A percentile compares a stretch with the other conserved stretches of the same genome.
Conservation (phyloP, 1,284 basidiomycete species). For the Cryptococcus depauperatus region DNA sequence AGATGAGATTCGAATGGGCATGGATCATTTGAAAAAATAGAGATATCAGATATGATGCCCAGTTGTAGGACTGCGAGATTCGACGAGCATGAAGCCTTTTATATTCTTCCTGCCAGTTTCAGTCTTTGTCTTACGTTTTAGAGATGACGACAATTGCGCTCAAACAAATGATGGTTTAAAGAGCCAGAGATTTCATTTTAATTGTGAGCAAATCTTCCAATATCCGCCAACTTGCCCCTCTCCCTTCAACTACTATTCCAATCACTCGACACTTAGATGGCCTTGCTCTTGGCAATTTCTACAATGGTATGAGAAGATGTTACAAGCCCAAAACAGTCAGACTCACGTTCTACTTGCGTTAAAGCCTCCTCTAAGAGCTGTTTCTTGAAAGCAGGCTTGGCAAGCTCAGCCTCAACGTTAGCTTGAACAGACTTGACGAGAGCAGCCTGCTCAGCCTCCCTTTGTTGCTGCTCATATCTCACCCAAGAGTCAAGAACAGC, state of each 20-base stretch:
- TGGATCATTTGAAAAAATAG: conserved; percentile 15
- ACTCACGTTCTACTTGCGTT: conserved; percentile 86
- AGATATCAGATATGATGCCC: too few relatives aligned
- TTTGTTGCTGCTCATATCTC: conserved; percentile 90
- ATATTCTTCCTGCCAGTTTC: too few relatives aligned
- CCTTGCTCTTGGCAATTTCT: conserved; percentile 65
- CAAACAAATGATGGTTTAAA: too few relatives aligned
- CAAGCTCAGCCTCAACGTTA: conserved; percentile 72
- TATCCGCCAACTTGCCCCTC: conserved; percentile 3
- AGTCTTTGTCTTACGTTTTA: too few relatives aligned
- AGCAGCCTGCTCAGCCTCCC: conserved; percentile 90
- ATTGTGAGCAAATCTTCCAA: conserved; percentile 10
- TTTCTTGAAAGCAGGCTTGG: conserved; percentile 88
- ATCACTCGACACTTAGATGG: conserved; percentile 53
- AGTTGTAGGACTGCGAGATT: too few relatives aligned
- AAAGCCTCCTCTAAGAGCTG: conserved; percentile 80
- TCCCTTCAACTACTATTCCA: neutral
- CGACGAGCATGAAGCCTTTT: too few relatives aligned
- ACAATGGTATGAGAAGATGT: conserved; percentile 10
- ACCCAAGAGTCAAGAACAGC: conserved; percentile 95
- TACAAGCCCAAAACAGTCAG: neutral
- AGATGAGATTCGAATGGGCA: conserved; percentile 20
- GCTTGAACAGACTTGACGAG: conserved; percentile 79
- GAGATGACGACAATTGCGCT: too few relatives aligned
- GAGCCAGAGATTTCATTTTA: conserved; percentile 8